Conservation (phyloP, 2,329 filamentous ascomycete genomes). For the Aurifilum marmelostoma region DNA sequence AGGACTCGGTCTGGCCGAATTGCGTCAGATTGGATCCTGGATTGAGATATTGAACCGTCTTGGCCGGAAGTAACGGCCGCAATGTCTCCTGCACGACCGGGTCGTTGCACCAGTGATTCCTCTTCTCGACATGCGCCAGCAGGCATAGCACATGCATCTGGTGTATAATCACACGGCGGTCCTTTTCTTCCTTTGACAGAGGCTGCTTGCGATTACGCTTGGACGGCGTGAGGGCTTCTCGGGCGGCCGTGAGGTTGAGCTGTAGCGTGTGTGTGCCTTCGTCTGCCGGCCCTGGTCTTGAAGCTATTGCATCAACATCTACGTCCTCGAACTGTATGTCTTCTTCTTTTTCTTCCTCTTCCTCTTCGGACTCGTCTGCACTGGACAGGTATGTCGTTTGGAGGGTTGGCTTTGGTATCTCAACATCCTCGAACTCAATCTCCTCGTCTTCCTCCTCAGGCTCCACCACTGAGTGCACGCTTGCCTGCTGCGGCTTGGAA, state of each 20-base stretch:
- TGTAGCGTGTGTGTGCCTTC: slow-evolving; percentile 44
- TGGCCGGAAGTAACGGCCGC: slow-evolving; percentile 66
- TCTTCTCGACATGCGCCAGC: slow-evolving; percentile 72
- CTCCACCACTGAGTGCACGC: slow-evolving; percentile 12
- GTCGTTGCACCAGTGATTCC: slow-evolving; percentile 92
- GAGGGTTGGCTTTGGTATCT: slow-evolving; percentile 50
- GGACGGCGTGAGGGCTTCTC: slow-evolving; percentile 39
- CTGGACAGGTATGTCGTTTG: slow-evolving; percentile 58
- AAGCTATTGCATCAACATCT: slow-evolving; percentile 42
- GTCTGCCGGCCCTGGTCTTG: slow-evolving; percentile 28
- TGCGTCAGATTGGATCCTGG: slow-evolving; percentile 70
- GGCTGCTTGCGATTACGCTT: slow-evolving; percentile 50
- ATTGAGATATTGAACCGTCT: slow-evolving; percentile 68
- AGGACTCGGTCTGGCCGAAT: slow-evolving; percentile 74
- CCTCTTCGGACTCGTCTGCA: slow-evolving; percentile 47
- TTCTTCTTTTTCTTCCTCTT: slow-evolving; percentile 46
- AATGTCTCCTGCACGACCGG: slow-evolving; percentile 67
- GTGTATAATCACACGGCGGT: slow-evolving; percentile 73
- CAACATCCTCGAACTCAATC: slow-evolving; percentile 55
- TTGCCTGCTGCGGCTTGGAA: background rate
- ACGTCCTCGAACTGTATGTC: slow-evolving; percentile 54
- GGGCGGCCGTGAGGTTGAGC: slow-evolving; percentile 56
- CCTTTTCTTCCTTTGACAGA: slow-evolving; percentile 57
- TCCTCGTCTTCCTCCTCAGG: slow-evolving; percentile 44
- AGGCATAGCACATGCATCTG: slow-evolving; percentile 85